phyloP scores from a whole-genome alignment of 805 yeast genomes.

The Scheffersomyces coipomensis region DNA sequence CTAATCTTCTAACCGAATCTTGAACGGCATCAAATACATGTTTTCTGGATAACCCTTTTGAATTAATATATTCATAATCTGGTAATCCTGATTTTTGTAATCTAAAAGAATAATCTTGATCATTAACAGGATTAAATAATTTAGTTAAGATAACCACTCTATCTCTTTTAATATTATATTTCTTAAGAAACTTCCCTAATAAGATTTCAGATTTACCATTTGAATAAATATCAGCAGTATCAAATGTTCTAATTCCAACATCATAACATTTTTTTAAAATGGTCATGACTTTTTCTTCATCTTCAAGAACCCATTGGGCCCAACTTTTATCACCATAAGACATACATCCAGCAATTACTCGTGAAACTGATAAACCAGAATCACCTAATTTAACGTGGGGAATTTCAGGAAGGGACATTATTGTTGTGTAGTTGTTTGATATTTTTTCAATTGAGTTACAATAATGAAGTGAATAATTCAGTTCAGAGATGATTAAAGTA shows the following conservation, averaged over 20 bases:
- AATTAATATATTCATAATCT: slow-evolving; percentile 20
- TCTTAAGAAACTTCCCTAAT: slow-evolving; percentile 18
- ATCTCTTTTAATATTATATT: slow-evolving; percentile 19
- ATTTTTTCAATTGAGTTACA: too few relatives aligned
- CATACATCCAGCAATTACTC: slow-evolving; percentile 56
- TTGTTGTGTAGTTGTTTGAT: too few relatives aligned
- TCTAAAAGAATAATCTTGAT: slow-evolving; percentile 6
- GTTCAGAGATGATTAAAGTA: too few relatives aligned
- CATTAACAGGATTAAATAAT: slow-evolving; percentile 10
- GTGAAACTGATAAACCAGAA: slow-evolving; percentile 50
- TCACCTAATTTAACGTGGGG: slow-evolving; percentile 1
- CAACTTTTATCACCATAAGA: slow-evolving; percentile 45
- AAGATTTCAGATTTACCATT: slow-evolving; percentile 18
- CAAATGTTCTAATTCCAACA: slow-evolving; percentile 21
- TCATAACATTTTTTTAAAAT: slow-evolving; percentile 26
- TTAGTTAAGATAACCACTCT: slow-evolving; percentile 18
- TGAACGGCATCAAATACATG: slow-evolving; percentile 47
- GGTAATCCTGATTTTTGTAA: slow-evolving; percentile 2
- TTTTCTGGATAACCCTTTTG: slow-evolving; percentile 37
- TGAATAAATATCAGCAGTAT: slow-evolving; percentile 22
- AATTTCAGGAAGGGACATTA: too few relatives aligned
- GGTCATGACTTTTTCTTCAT: slow-evolving; percentile 22
- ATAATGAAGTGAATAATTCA: too few relatives aligned
- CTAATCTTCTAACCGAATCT: slow-evolving; percentile 44
- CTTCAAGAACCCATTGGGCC: slow-evolving; percentile 28